A percentile compares a stretch with the other conserved stretches of the same genome.
Evolutionary conservation across 352 stramenopile genomes (phyloP).

Genomic region (Globisporangium cylindrosporum): DNA sequence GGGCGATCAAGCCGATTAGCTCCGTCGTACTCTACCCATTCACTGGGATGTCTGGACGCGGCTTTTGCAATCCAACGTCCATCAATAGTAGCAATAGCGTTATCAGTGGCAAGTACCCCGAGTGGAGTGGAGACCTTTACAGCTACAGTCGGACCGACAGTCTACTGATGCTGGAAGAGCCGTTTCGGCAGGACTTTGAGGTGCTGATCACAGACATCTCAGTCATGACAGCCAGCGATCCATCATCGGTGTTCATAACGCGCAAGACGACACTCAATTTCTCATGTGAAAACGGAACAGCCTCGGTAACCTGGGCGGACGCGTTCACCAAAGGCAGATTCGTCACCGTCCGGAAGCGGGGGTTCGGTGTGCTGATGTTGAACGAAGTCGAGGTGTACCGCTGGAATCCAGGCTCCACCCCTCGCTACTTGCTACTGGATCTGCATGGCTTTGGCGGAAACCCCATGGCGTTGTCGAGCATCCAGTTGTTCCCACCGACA

Average conservation of each 20-base stretch:
- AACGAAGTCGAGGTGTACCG: conserved; percentile 63
- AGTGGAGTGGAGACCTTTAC: conserved; percentile 44
- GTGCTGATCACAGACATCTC: conserved; percentile 35
- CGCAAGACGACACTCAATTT: conserved; percentile 37
- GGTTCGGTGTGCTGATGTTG: conserved; percentile 46
- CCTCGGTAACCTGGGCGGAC: conserved; percentile 32
- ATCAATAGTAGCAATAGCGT: neutral
- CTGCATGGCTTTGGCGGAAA: conserved; percentile 35
- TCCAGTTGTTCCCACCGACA: conserved; percentile 48
- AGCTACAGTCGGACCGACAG: conserved; percentile 32
- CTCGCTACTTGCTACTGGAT: conserved; percentile 49
- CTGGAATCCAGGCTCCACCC: conserved; percentile 53
- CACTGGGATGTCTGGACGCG: conserved; percentile 32
- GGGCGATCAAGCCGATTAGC: conserved; percentile 36
- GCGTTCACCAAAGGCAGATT: conserved; percentile 45
- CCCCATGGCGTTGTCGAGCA: conserved; percentile 37
- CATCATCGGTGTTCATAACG: conserved; percentile 13
- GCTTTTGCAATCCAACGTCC: conserved; percentile 24
- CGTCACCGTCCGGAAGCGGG: conserved; percentile 42
- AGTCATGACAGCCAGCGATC: conserved; percentile 19
- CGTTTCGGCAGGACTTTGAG: conserved; percentile 55
- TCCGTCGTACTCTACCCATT: conserved; percentile 52
- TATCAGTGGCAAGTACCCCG: conserved; percentile 14
- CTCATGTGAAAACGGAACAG: conserved; percentile 40
- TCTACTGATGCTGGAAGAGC: conserved; percentile 39